Evolutionary conservation across 1,139 yeast species (phyloP).

Genomic region (Zygoascus meyerae): DNA sequence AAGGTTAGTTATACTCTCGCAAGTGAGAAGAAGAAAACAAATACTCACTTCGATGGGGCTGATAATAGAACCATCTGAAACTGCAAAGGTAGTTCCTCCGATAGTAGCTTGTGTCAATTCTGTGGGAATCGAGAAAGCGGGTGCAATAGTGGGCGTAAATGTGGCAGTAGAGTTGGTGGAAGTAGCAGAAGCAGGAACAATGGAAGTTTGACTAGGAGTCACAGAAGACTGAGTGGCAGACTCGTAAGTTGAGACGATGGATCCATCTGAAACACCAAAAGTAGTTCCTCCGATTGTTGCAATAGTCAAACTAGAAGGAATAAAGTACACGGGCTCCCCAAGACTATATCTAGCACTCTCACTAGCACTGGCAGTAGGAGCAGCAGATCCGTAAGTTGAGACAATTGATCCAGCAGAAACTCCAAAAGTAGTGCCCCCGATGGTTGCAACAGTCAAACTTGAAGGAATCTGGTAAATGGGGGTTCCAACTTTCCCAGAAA

Average conservation of each 20-base stretch:
- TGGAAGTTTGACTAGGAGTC: neutral
- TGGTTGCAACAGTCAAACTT: constrained; percentile 13
- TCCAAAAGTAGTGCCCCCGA: constrained; percentile 11
- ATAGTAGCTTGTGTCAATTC: constrained; percentile 13
- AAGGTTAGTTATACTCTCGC: too few relatives aligned
- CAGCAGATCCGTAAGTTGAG: neutral
- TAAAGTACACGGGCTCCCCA: constrained; percentile 12
- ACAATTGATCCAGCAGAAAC: constrained; percentile 9
- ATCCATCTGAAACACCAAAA: constrained; percentile 11
- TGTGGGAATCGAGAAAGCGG: constrained; percentile 10
- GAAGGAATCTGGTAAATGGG: constrained; percentile 12
- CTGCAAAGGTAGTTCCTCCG: constrained; percentile 12
- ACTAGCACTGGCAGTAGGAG: neutral
- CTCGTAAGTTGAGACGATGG: neutral
- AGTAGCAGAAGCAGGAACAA: neutral
- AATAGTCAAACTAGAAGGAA: constrained; percentile 12
- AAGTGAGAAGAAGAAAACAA: too few relatives aligned
- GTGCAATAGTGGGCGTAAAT: neutral
- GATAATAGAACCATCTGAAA: constrained; percentile 8
- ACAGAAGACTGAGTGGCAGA: neutral
- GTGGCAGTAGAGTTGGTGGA: neutral
- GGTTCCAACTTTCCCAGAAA: constrained; percentile 8
- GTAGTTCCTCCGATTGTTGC: constrained; percentile 13
- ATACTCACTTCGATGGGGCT: constrained; percentile 4
- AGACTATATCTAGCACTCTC: constrained; percentile 1